Evolutionary conservation across 164 flowering plant genomes (phyloP).

Genomic region (Stephania japonica): DNA sequence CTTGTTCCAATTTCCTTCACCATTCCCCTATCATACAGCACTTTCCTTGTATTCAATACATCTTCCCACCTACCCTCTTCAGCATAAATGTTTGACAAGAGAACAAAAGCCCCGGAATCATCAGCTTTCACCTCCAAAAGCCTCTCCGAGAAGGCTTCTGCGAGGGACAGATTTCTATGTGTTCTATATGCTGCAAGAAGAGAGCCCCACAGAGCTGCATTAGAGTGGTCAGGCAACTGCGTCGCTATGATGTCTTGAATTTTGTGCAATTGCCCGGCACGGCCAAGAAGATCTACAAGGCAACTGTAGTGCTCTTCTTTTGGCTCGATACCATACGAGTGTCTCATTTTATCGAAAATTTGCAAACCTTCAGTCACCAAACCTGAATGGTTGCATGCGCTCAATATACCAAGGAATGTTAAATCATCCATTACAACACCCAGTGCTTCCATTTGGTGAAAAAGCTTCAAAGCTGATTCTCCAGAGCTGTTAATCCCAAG

Average conservation of each 20-base stretch:
- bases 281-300: slow-evolving; percentile 32
- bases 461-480: slow-evolving; percentile 25
- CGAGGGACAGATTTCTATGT: slow-evolving; percentile 19
- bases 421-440: slow-evolving; percentile 25
- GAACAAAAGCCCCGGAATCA: slow-evolving; percentile 32
- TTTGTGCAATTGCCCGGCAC: slow-evolving; percentile 27
- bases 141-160: slow-evolving; percentile 20
- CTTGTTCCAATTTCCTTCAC: slow-evolving; percentile 31
- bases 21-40: slow-evolving; percentile 22
- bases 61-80: slow-evolving; percentile 28
- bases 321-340: slow-evolving; percentile 20
- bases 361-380: slow-evolving; percentile 25
- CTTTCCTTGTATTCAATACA: slow-evolving; percentile 18
- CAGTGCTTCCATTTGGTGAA: slow-evolving; percentile 22
- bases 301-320: slow-evolving; percentile 38
- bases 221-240: slow-evolving; percentile 23
- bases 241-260: slow-evolving; percentile 23
- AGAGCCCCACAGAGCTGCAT: slow-evolving; percentile 33
- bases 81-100: slow-evolving; percentile 36
- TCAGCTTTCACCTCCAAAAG: slow-evolving; percentile 27
- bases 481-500: slow-evolving; percentile 28
- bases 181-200: slow-evolving; percentile 30
- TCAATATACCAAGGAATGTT: slow-evolving; percentile 26
- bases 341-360: slow-evolving; percentile 24
- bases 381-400: slow-evolving; percentile 34